Percentiles rank a stretch among this genome's conserved stretches.
These are phyloP conservation scores for Neoconidiobolus thromboides DNA, from an alignment of 371 early-diverging fungal genomes.

Conservation along the genomic window DNA sequence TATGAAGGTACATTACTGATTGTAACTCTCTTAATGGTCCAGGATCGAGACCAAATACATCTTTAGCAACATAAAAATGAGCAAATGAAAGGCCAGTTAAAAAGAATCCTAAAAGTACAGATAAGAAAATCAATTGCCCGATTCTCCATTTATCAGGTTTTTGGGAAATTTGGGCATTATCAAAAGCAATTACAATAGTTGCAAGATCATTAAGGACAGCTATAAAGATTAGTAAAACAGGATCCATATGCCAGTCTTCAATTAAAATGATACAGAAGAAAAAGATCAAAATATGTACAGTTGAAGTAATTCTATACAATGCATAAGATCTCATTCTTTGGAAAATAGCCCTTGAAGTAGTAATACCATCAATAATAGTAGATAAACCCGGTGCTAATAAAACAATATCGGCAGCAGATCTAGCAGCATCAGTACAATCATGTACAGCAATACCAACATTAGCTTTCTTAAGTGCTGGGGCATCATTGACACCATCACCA, in stretches of 20 bases:
- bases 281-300: slow-evolving; percentile 72
- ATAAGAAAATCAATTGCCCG: slow-evolving; percentile 61
- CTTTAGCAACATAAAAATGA: slow-evolving; percentile 42
- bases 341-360: slow-evolving; percentile 65
- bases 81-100: slow-evolving; percentile 47
- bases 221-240: slow-evolving; percentile 51
- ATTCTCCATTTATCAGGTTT: slow-evolving; percentile 75
- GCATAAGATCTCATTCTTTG: slow-evolving; percentile 81
- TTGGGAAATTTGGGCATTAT: slow-evolving; percentile 58
- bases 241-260: slow-evolving; percentile 45
- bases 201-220: slow-evolving; percentile 66
- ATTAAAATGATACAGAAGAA: slow-evolving; percentile 59
- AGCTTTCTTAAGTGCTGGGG: slow-evolving; percentile 68
- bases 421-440: slow-evolving; percentile 78
- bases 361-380: slow-evolving; percentile 69
- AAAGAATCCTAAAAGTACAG: slow-evolving; percentile 37
- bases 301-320: slow-evolving; percentile 72
- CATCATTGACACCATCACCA: slow-evolving; percentile 83
- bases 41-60: slow-evolving; percentile 10
- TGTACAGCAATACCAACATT: slow-evolving; percentile 58
- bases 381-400: slow-evolving; percentile 62
- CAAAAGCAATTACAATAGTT: slow-evolving; percentile 66
- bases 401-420: slow-evolving; percentile 80
- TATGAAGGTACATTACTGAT: slow-evolving; percentile 68
- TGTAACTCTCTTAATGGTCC: slow-evolving; percentile 15